These are phyloP conservation scores for Rhizopus microsporus DNA, from an alignment of 371 early-diverging fungal genomes.

Conservation along the genomic window DNA sequence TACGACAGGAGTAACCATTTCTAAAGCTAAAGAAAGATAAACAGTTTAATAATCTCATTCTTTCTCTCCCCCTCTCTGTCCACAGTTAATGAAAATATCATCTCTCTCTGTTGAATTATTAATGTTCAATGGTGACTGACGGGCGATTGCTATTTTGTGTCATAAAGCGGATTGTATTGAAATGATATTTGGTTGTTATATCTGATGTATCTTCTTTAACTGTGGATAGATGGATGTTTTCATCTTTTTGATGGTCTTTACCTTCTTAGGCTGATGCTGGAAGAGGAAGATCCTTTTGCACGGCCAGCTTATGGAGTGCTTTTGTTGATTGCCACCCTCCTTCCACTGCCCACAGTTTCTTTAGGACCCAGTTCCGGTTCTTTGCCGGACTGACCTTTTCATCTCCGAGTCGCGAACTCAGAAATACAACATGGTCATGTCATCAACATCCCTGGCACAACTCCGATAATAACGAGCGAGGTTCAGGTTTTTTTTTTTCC, in stretches of 20 bases:
- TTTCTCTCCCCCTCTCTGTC: too few species aligned
- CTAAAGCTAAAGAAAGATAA: slow-evolving; percentile 11
- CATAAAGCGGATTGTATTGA: too few species aligned
- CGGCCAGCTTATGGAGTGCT: neutral
- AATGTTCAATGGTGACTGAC: neutral
- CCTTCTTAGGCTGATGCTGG: slow-evolving; percentile 6
- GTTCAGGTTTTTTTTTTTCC: neutral
- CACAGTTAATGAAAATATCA: neutral
- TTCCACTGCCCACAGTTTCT: neutral
- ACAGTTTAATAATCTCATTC: neutral
- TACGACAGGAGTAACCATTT: slow-evolving; percentile 90
- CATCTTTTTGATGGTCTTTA: neutral
- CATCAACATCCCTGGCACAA: neutral
- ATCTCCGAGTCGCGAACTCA: neutral
- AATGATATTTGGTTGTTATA: neutral
- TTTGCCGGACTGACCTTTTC: neutral
- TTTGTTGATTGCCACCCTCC: neutral
- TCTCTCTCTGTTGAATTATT: neutral
- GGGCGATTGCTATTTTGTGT: too few species aligned
- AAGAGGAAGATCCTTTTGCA: slow-evolving; percentile 7
- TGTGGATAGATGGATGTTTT: slow-evolving; percentile 6
- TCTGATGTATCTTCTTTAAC: neutral
- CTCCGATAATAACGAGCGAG: neutral
- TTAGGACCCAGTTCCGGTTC: neutral
- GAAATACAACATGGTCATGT: neutral